Conservation (phyloP, 371 early-diverging fungal genomes). For the Mucor plumbeus region DNA sequence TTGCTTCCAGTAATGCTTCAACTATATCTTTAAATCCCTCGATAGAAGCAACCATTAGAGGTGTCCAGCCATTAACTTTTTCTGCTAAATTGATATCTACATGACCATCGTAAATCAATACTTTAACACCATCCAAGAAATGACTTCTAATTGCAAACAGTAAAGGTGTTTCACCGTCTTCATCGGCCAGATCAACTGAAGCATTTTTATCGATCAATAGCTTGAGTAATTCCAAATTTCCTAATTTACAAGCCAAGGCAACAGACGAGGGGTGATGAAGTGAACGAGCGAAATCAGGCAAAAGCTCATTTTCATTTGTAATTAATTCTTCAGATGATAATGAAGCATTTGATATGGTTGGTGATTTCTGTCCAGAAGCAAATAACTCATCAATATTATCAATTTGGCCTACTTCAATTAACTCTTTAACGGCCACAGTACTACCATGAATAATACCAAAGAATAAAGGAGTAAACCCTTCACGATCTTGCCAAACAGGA, state of each 20-base stretch:
- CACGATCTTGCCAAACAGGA: slow-evolving; percentile 65
- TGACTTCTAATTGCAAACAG: slow-evolving; percentile 63
- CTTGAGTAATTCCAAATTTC: slow-evolving; percentile 50
- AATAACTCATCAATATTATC: slow-evolving; percentile 55
- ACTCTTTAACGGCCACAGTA: slow-evolving; percentile 51
- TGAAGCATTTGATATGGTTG: not conserved
- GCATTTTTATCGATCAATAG: slow-evolving; percentile 61
- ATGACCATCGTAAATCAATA: slow-evolving; percentile 48
- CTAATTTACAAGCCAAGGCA: slow-evolving; percentile 64
- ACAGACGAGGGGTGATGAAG: slow-evolving; percentile 53
- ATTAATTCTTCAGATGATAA: not conserved
- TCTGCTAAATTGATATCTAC: slow-evolving; percentile 49
- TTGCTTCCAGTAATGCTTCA: slow-evolving; percentile 55
- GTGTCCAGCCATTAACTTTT: slow-evolving; percentile 66
- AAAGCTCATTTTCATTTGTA: slow-evolving; percentile 5
- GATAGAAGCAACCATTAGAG: slow-evolving; percentile 66
- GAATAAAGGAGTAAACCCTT: slow-evolving; percentile 74
- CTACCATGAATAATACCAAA: slow-evolving; percentile 71
- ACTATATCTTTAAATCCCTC: slow-evolving; percentile 64
- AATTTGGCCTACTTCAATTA: slow-evolving; percentile 63
- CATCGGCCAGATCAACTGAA: slow-evolving; percentile 59
- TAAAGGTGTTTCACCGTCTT: slow-evolving; percentile 71
- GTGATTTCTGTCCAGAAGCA: slow-evolving; percentile 29
- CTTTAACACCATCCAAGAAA: slow-evolving; percentile 56
- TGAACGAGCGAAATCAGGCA: slow-evolving; percentile 46